A percentile compares a stretch with the other conserved stretches of the same genome.
phyloP scores from a whole-genome alignment of 2,329 filamentous ascomycete species.

The Ramichloridium luteum region DNA sequence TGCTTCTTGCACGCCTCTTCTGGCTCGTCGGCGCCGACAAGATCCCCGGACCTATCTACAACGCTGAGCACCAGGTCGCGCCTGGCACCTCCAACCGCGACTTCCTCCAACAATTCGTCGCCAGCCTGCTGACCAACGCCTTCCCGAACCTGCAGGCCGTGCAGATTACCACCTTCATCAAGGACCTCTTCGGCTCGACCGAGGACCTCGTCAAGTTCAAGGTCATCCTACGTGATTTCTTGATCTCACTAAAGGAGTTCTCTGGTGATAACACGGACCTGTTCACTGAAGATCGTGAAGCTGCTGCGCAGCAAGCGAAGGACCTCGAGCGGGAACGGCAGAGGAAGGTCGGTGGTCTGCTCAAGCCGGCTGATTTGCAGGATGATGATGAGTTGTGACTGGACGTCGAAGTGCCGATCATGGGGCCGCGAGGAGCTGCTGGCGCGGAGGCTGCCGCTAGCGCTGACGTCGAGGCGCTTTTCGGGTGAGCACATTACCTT shows the following conservation, averaged over 20 bases:
- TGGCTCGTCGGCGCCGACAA: slow-evolving; percentile 85
- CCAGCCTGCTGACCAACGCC: slow-evolving; percentile 70
- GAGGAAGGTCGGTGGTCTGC: slow-evolving; percentile 85
- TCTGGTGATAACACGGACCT: slow-evolving; percentile 90
- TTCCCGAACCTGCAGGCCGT: slow-evolving; percentile 76
- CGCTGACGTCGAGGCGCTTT: too few relatives aligned
- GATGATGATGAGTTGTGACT: slow-evolving; percentile 79
- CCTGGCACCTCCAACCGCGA: slow-evolving; percentile 78
- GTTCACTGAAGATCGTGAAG: slow-evolving; percentile 87
- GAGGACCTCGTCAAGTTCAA: slow-evolving; percentile 90
- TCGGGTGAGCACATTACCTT: too few relatives aligned
- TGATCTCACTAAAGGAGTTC: slow-evolving; percentile 95
- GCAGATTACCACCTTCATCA: slow-evolving; percentile 83
- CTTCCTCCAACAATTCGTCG: slow-evolving; percentile 80
- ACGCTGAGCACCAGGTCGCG: slow-evolving; percentile 62
- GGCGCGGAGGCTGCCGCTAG: too few relatives aligned
- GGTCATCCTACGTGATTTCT: slow-evolving; percentile 86
- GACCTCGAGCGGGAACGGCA: slow-evolving; percentile 81
- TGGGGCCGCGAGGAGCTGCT: too few relatives aligned
- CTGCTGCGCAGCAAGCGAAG: slow-evolving; percentile 74
- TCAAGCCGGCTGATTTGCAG: slow-evolving; percentile 95
- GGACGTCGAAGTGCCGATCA: slow-evolving; percentile 37
- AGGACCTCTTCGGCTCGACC: slow-evolving; percentile 78
- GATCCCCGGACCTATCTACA: slow-evolving; percentile 86
- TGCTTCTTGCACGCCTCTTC: slow-evolving; percentile 89